Evolutionary conservation across 2,329 filamentous ascomycete species (phyloP).

Genomic region (Cladophialophora psammophila): DNA sequence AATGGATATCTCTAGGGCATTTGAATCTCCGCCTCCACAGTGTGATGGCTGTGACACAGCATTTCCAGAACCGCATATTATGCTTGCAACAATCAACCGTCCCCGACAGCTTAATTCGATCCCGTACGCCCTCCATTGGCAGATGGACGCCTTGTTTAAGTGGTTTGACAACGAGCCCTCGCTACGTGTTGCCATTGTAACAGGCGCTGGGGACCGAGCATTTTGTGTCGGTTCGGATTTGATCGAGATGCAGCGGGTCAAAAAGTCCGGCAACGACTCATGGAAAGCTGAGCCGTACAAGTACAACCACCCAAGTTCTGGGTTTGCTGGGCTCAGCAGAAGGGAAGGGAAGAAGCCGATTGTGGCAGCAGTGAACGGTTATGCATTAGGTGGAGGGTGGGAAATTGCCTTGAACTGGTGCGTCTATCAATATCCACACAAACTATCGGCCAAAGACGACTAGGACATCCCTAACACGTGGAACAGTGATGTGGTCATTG

Average conservation of each 20-base stretch:
- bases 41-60: slow-evolving; percentile 1
- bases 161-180: slow-evolving; percentile 54
- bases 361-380: slow-evolving; percentile 76
- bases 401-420: slow-evolving; percentile 61
- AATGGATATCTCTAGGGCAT: background rate
- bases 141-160: slow-evolving; percentile 50
- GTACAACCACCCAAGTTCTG: slow-evolving; percentile 40
- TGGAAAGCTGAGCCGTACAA: slow-evolving; percentile 28
- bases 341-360: slow-evolving; percentile 74
- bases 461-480: background rate
- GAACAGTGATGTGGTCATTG: slow-evolving; percentile 68
- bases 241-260: slow-evolving; percentile 45
- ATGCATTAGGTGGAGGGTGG: slow-evolving; percentile 76
- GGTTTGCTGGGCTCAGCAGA: slow-evolving; percentile 57
- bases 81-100: slow-evolving; percentile 55
- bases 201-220: slow-evolving; percentile 48
- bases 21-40: slow-evolving; percentile 2
- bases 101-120: slow-evolving; percentile 53
- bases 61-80: slow-evolving; percentile 53
- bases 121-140: slow-evolving; percentile 47
- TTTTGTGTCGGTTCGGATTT: slow-evolving; percentile 55
- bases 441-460: background rate
- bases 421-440: background rate
- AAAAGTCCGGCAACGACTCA: slow-evolving; percentile 5
- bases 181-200: slow-evolving; percentile 51